Percentiles rank a stretch among this genome's conserved stretches.
phyloP scores from a whole-genome alignment of 306 rosid genomes.

The Quercus dentata region DNA sequence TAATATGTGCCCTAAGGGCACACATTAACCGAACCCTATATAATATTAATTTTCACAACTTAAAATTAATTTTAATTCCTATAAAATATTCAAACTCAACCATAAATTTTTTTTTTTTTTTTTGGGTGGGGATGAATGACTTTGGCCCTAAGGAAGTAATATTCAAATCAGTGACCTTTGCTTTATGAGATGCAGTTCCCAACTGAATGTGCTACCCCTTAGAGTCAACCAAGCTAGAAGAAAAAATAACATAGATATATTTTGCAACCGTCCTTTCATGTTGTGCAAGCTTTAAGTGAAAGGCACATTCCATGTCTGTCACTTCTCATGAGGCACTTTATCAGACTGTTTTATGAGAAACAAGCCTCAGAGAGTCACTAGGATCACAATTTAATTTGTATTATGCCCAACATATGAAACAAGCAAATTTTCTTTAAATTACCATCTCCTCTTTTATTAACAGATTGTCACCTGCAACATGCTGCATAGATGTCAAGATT shows the following conservation, averaged over 20 bases:
- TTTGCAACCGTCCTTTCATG: background rate
- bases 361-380: background rate
- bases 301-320: background rate
- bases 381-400: background rate
- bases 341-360: background rate
- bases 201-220: too few relatives aligned
- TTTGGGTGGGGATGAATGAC: too few relatives aligned
- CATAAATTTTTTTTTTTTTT: too few relatives aligned
- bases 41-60: too few relatives aligned
- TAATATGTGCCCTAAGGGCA: too few relatives aligned
- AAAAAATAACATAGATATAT: background rate
- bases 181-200: too few relatives aligned
- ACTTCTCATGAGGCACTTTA: background rate
- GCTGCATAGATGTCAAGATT: background rate
- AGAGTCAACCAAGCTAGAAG: too few relatives aligned
- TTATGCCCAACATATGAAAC: background rate
- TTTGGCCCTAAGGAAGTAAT: too few relatives aligned
- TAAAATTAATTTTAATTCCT: too few relatives aligned
- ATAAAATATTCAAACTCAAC: too few relatives aligned
- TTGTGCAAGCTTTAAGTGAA: background rate
- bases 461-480: background rate
- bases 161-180: too few relatives aligned
- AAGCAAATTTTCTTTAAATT: background rate
- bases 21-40: too few relatives aligned
- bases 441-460: background rate